Conservation (phyloP, 164 flowering plant genomes). For the Chimonanthus praecox region DNA sequence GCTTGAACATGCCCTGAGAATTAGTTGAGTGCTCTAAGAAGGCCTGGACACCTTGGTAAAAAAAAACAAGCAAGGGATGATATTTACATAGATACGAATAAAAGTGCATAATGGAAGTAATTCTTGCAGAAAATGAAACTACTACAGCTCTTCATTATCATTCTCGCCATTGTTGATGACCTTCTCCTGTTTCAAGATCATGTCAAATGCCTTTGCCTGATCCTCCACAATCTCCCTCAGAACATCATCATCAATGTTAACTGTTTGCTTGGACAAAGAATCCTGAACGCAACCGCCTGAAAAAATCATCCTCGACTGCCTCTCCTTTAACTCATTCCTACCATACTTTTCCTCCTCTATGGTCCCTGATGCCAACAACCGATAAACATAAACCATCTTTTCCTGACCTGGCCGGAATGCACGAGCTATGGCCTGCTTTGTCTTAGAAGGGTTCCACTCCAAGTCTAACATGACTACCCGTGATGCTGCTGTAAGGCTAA, state of each 20-base stretch:
- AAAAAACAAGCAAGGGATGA: too few species aligned
- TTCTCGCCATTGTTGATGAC: slow-evolving; percentile 30
- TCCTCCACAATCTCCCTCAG: slow-evolving; percentile 81
- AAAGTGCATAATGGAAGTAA: too few species aligned
- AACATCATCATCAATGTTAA: slow-evolving; percentile 80
- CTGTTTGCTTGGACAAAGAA: slow-evolving; percentile 63
- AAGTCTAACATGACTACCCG: slow-evolving; percentile 85
- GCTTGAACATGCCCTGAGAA: too few species aligned
- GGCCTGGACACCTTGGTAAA: too few species aligned
- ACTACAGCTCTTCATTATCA: background rate
- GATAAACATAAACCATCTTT: slow-evolving; percentile 80
- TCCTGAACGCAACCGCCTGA: slow-evolving; percentile 66
- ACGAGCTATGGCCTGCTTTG: slow-evolving; percentile 92
- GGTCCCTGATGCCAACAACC: slow-evolving; percentile 64
- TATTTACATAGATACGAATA: too few species aligned
- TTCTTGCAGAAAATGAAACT: background rate
- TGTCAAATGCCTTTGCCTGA: slow-evolving; percentile 47
- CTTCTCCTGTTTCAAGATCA: slow-evolving; percentile 81
- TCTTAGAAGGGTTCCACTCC: slow-evolving; percentile 98
- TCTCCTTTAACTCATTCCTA: slow-evolving; percentile 79
- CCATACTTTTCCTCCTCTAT: slow-evolving; percentile 76
- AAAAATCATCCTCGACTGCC: slow-evolving; percentile 87
- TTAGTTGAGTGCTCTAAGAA: too few species aligned
- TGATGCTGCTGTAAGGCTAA: slow-evolving; percentile 93
- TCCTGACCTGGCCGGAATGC: slow-evolving; percentile 98